Percentiles rank a stretch among this genome's conserved stretches.
Evolutionary conservation across 2,329 filamentous ascomycete species (phyloP).

Genomic region (Colletotrichum tanaceti): DNA sequence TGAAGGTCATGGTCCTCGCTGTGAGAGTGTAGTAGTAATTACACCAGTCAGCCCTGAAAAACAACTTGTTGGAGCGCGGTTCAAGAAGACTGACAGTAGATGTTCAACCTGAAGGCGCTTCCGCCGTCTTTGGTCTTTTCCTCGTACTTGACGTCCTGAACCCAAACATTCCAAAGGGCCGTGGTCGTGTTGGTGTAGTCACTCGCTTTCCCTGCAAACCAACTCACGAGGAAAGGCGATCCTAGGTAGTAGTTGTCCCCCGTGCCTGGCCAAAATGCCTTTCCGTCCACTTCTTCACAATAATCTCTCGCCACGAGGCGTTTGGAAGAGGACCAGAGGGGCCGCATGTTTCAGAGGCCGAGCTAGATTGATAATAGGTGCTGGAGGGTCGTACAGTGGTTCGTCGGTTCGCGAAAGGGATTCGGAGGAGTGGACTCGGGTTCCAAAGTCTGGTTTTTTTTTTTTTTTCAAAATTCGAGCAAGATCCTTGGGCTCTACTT

Average conservation of each 20-base stretch:
- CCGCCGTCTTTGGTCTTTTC: neutral
- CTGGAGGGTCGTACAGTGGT: neutral
- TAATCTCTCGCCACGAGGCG: neutral
- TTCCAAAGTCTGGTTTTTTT: no score
- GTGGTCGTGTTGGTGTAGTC: neutral
- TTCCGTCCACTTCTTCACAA: neutral
- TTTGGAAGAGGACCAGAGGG: neutral
- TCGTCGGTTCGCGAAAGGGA: neutral
- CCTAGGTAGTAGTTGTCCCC: neutral
- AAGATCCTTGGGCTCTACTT: neutral
- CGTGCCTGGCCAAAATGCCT: neutral
- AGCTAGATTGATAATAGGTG: neutral
- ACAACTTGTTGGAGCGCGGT: neutral
- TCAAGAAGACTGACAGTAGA: neutral
- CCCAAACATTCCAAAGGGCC: conserved; percentile 1
- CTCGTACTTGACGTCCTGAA: neutral
- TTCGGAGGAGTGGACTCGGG: no score
- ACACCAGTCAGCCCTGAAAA: neutral
- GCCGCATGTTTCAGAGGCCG: neutral
- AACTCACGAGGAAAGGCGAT: neutral
- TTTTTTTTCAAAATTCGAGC: neutral
- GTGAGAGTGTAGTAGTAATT: no score
- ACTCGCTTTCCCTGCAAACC: neutral
- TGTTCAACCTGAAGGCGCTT: neutral
- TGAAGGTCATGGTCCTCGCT: neutral